These are phyloP conservation scores for Lentinula novae-zelandiae DNA, from an alignment of 1,284 basidiomycete genomes.

Conservation along the genomic window DNA sequence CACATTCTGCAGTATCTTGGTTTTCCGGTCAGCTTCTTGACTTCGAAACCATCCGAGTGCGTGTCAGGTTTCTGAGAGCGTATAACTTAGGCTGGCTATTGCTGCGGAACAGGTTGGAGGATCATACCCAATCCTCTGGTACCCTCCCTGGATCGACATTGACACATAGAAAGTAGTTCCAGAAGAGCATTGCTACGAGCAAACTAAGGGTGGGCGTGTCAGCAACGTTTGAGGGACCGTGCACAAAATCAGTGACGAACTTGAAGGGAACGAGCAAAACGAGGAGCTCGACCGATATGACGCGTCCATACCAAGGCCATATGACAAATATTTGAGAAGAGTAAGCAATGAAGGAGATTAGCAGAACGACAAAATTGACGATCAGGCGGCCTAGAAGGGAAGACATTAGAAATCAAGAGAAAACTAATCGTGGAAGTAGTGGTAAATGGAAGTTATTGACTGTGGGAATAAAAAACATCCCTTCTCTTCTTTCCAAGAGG, in stretches of 20 bases:
- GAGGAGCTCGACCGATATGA: conserved; percentile 67
- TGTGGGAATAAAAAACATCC: conserved; percentile 14
- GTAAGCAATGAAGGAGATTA: conserved; percentile 89
- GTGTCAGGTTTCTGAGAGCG: conserved; percentile 66
- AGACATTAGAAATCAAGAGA: conserved; percentile 23
- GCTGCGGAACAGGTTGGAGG: conserved; percentile 3
- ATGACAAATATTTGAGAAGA: conserved; percentile 87
- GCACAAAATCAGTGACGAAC: conserved; percentile 40
- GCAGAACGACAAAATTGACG: conserved; percentile 65
- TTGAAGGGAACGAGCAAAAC: conserved; percentile 85
- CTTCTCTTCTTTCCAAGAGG: conserved; percentile 8
- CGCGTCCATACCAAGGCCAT: conserved; percentile 87
- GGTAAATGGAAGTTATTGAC: not conserved
- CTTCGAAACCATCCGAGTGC: conserved; percentile 73
- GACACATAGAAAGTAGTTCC: conserved; percentile 86
- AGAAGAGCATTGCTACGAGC: conserved; percentile 74
- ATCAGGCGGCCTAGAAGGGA: conserved; percentile 54
- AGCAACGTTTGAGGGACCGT: not conserved
- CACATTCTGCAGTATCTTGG: conserved; percentile 85
- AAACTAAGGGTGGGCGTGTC: conserved; percentile 40
- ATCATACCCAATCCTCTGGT: conserved; percentile 74
- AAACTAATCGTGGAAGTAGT: not conserved
- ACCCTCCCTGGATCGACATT: conserved; percentile 82
- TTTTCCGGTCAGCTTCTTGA: conserved; percentile 77
- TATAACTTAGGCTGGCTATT: not conserved